Evolutionary conservation across 371 early-diverging fungal genomes (phyloP).

Genomic region (Mucor saturninus): DNA sequence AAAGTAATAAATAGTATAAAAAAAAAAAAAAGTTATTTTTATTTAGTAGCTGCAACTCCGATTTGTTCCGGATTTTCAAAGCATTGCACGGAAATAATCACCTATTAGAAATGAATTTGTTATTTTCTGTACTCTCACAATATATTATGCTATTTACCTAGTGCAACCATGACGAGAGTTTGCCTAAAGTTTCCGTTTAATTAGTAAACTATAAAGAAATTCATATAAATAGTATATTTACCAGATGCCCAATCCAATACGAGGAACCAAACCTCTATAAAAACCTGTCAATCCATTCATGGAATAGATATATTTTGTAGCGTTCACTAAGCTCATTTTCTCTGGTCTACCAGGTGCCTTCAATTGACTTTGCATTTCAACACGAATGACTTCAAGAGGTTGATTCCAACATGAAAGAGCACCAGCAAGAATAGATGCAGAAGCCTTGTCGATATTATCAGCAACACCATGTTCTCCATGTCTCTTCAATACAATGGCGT

Average conservation of each 20-base stretch:
- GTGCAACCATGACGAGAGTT: slow-evolving; percentile 13
- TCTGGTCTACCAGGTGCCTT: slow-evolving; percentile 84
- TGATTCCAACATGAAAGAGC: slow-evolving; percentile 95
- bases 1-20: not conserved
- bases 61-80: slow-evolving; percentile 7
- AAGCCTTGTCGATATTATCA: slow-evolving; percentile 62
- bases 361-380: slow-evolving; percentile 95
- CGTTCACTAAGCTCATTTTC: slow-evolving; percentile 82
- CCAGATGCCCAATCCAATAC: slow-evolving; percentile 91
- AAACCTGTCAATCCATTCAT: slow-evolving; percentile 90
- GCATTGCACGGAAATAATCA: slow-evolving; percentile 28
- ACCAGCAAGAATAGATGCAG: slow-evolving; percentile 87
- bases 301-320: slow-evolving; percentile 90
- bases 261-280: slow-evolving; percentile 91
- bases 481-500: slow-evolving; percentile 61
- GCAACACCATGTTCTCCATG: slow-evolving; percentile 43
- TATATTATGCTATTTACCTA: not conserved
- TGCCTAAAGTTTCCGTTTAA: not conserved
- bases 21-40: slow-evolving; percentile 1
- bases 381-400: slow-evolving; percentile 95
- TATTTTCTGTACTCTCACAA: not conserved
- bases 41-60: not conserved
- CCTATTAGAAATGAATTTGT: slow-evolving; percentile 8
- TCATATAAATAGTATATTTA: slow-evolving; percentile 91
- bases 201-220: not conserved